phyloP scores from a whole-genome alignment of 371 early-diverging fungal genomes.

The Circinella umbellata region DNA sequence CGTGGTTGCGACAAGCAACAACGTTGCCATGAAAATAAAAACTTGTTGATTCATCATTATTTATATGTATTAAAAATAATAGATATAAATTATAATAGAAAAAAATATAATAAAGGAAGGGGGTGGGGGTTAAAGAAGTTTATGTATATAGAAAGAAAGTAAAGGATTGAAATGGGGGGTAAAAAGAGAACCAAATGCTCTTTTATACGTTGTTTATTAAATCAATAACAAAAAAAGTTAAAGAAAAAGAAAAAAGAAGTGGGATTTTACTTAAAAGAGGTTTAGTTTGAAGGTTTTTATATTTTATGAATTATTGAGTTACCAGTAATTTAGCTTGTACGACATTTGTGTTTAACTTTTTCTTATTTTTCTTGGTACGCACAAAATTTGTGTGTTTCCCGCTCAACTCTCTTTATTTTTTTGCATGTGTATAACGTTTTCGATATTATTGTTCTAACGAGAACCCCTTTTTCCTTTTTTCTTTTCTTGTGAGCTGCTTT shows the following conservation, averaged over 20 bases:
- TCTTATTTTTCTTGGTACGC: constrained; percentile 2
- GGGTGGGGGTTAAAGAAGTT: constrained; percentile 3
- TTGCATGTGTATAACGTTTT: neutral
- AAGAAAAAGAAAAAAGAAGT: constrained; percentile 5
- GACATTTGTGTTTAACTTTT: constrained; percentile 13
- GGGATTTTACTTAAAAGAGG: neutral
- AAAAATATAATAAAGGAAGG: constrained; percentile 17
- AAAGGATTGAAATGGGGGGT: constrained; percentile 15
- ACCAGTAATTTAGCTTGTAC: constrained; percentile 23
- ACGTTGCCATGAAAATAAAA: constrained; percentile 21
- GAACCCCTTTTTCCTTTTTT: neutral
- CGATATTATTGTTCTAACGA: no score
- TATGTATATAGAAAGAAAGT: constrained; percentile 17
- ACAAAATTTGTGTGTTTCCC: neutral
- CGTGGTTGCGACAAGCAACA: constrained; percentile 13
- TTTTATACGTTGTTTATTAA: neutral
- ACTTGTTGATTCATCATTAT: constrained; percentile 9
- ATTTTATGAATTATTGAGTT: neutral
- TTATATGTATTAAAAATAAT: neutral
- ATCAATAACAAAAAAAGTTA: constrained; percentile 12
- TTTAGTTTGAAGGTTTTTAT: constrained; percentile 3
- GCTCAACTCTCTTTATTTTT: neutral
- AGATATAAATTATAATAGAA: no score
- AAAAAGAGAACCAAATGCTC: constrained; percentile 6
- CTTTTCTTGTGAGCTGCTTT: neutral